A percentile compares a stretch with the other conserved stretches of the same genome.
Evolutionary conservation across 1,284 basidiomycete genomes (phyloP).

Genomic region (Pisolithus thermaeus): DNA sequence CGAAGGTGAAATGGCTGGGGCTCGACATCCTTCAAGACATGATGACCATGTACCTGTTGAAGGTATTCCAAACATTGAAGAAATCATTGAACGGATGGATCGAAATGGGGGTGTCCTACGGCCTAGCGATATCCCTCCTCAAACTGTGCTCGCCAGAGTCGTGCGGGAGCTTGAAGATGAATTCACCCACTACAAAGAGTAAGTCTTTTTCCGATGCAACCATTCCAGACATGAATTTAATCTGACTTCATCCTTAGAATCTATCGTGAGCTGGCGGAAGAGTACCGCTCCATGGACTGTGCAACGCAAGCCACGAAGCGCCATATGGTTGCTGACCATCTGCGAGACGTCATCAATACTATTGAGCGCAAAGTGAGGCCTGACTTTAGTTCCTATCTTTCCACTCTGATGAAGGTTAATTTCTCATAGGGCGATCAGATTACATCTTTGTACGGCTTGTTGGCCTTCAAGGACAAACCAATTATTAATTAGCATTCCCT

Average conservation of each 20-base stretch:
- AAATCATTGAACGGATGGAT: slow-evolving; percentile 24
- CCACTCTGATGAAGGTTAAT: slow-evolving; percentile 1
- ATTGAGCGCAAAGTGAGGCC: slow-evolving; percentile 75
- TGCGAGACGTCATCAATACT: slow-evolving; percentile 84
- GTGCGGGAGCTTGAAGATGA: slow-evolving; percentile 85
- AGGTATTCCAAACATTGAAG: slow-evolving; percentile 16
- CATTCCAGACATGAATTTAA: slow-evolving; percentile 7
- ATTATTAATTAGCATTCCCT: slow-evolving; percentile 7
- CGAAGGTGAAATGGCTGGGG: slow-evolving; percentile 5
- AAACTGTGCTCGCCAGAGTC: slow-evolving; percentile 76
- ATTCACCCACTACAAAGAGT: slow-evolving; percentile 87
- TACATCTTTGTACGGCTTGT: slow-evolving; percentile 73
- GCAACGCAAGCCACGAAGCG: slow-evolving; percentile 74
- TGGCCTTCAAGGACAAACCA: slow-evolving; percentile 68
- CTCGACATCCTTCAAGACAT: slow-evolving; percentile 1
- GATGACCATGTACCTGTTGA: slow-evolving; percentile 1
- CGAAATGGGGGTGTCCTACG: slow-evolving; percentile 21
- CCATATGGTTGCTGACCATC: slow-evolving; percentile 76
- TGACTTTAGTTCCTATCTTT: slow-evolving; percentile 2
- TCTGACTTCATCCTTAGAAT: slow-evolving; percentile 46
- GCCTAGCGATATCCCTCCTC: slow-evolving; percentile 53
- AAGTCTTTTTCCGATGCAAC: slow-evolving; percentile 22
- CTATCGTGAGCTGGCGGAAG: slow-evolving; percentile 82
- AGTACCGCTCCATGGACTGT: slow-evolving; percentile 84
- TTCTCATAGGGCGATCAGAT: slow-evolving; percentile 77